Evolutionary conservation across 192 early-diverging fungal species (phyloP), one percentile per base, ranked within the genome.

Genomic region (Mortierella antarctica): DNA sequence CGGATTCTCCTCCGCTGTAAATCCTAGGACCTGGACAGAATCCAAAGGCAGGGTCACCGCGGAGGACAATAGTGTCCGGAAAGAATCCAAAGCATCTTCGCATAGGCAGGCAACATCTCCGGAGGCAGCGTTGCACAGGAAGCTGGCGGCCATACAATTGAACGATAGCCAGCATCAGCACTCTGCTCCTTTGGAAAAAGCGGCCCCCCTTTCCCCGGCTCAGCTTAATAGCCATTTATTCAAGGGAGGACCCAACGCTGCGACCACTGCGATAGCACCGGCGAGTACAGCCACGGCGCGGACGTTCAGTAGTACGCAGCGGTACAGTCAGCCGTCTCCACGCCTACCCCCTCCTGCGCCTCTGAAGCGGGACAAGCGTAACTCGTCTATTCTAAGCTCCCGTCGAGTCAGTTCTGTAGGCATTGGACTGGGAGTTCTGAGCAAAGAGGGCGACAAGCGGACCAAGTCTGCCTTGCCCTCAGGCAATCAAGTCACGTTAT

Each of bases 351-450:
- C 77, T 11, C 77, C 77, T 8, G 70, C 41, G 23, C 59, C 69
- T 4, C 39, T 80, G 15, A 80, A 80, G 60, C 77, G 77, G 15
- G 77, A 80, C 47, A 80, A 80, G 45, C 69, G 77, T 39, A 80
- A 80, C 20, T 80, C 77, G 8, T 80, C 77, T 17, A 80, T 80
- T n/a, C 49, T 80, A 31, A 80, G 77, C 23, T 80, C 77, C 20
- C 57, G 77, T 1, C 46, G 77, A 5, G 70, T 80, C 21, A 80
- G 77, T 21, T 80, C 77, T n/a, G 77, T 71, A 0, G 77, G 77
- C 15, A 80, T 80, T 41, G 77, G 77, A 9, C 47, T 80, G 14
- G 77, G 77, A 1, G 77, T 80, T 4, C 40, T 80, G 47, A 80
- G 77, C 18, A 80, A 72, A 46, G 77, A 80, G 7, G 66, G 67